Conservation (phyloP, 495 filamentous ascomycete genomes). For the Penicillium psychrofluorescens region DNA sequence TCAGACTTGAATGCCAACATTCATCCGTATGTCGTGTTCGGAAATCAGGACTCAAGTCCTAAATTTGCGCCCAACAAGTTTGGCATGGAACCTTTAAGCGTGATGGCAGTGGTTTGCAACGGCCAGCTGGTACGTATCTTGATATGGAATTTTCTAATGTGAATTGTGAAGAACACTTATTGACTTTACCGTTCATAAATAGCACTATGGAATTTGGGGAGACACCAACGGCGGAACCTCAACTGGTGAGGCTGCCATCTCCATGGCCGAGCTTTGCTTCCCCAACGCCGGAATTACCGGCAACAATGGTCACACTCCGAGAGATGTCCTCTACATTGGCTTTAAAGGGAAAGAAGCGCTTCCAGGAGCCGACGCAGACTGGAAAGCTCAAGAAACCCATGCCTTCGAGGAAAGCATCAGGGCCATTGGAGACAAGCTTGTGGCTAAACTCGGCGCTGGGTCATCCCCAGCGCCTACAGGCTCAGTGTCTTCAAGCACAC, state of each 20-base stretch:
- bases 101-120: slow-evolving; percentile 58
- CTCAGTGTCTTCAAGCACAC: no score
- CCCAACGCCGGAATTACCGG: slow-evolving; percentile 33
- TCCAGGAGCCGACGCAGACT: slow-evolving; percentile 41
- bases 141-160: neutral
- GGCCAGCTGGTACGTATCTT: slow-evolving; percentile 37
- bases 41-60: slow-evolving; percentile 31
- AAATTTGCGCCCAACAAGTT: slow-evolving; percentile 45
- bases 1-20: slow-evolving; percentile 52
- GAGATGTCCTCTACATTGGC: slow-evolving; percentile 49
- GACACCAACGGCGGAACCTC: slow-evolving; percentile 51
- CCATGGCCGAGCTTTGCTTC: slow-evolving; percentile 53
- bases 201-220: slow-evolving; percentile 63
- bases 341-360: slow-evolving; percentile 44
- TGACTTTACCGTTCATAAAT: neutral
- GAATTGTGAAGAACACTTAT: neutral
- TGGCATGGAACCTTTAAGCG: slow-evolving; percentile 51
- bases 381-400: slow-evolving; percentile 33
- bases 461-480: no score
- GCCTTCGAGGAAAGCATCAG: slow-evolving; percentile 45
- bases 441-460: slow-evolving; percentile 4
- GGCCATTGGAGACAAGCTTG: slow-evolving; percentile 34
- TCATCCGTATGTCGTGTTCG: slow-evolving; percentile 61
- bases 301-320: slow-evolving; percentile 40
- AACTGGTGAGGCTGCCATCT: slow-evolving; percentile 51